Base-by-base conservation (phyloP, 768 basidiomycete species). In the Lentinula raphanica region DNA sequence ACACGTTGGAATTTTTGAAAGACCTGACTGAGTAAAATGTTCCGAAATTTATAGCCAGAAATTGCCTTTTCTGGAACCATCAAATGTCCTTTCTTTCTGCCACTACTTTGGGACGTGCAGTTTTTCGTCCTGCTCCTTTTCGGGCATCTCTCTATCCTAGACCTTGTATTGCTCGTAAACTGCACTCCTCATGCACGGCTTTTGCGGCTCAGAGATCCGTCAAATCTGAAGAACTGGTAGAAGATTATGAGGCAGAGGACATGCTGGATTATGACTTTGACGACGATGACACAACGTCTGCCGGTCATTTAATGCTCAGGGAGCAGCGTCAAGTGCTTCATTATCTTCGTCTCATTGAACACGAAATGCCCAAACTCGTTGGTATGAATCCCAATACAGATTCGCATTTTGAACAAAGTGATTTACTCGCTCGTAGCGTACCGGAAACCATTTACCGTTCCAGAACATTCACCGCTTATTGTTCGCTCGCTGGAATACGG, bases 361-460 rank as follows among this genome's bases (percentile, higher is more conserved):
- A 90, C 62, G 93, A 96, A 72, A 84, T 92, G 81, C 88, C 90
- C 21, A 85, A 89, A 68, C 83, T 96, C 51, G 85, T 91, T 64
- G 87, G 94, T 94, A 58, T 40, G 71, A n/a, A 38, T 11, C 23
- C 25, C 25, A 28, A 15, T n/a, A 32, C 8, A n/a, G 23, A 6
- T n/a, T 28, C 36, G 48, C 31, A 40, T 38, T 46, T 63, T 58
- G 36, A n/a, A 54, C 59, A 44, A 12, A 60, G 42, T 32, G 42
- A 44, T 51, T 50, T 45, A 44, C 54, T 48, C 11, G 44, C 55
- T 35, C 58, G 40, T 60, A 96, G 94, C 86, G 13, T 93, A 87
- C 72, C 83, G 91, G 63, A 87, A 90, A 75, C 82, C 85, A 1
- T 97, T 94, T 64, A 72, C 87, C 7, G 92, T 92, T 23, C 75